Evolutionary conservation across 169 alveolate genomes (phyloP), one percentile per base, ranked within the genome.

Genomic region (Cryptosporidium bovis): DNA sequence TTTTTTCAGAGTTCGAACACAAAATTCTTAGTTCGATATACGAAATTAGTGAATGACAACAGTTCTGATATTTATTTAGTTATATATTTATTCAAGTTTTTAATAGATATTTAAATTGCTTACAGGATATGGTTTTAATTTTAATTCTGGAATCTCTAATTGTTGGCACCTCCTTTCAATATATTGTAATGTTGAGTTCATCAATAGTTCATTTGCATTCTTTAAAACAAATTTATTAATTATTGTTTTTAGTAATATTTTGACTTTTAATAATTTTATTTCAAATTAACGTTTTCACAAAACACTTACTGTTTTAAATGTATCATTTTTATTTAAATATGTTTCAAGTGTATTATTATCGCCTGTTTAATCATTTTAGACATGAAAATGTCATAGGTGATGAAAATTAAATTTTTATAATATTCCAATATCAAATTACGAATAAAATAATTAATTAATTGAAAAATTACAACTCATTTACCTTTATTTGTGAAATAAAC

Each of bases 31-130:
- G 55, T 12, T 69, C 83, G 15, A 69, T 24, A 56, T 34, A 44
- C 20, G 33, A 33, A 34, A 69, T 66, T n/a, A 69, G 51, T 33
- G 83, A 69, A 29, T 69, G 83, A 13, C 83, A 69, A n/a, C 83
- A 69, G 40, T 24, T 69, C 83, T 69, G 24, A 36, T 48, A 40
- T 20, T 44, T 18, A 44, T 48, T 44, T 46, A 66, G 24, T 34
- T 29, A 20, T 65, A 1, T 5, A 44, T 4, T 66, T 5, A 53
- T 13, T 44, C 16, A 3, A 24, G 27, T 24, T 24, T 44, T 20
- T 66, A 66, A 20, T 12, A 65, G 12, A 46, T 15, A 6, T 12
- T 27, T 16, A 3, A 40, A 46, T 66, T n/a, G 51, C 83, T 69
- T 69, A 69, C 83, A 13, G 83, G 83, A 34, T 64, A 13, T 24